phyloP scores from a whole-genome alignment of 805 yeast species.

The Kodamaea restingae region DNA sequence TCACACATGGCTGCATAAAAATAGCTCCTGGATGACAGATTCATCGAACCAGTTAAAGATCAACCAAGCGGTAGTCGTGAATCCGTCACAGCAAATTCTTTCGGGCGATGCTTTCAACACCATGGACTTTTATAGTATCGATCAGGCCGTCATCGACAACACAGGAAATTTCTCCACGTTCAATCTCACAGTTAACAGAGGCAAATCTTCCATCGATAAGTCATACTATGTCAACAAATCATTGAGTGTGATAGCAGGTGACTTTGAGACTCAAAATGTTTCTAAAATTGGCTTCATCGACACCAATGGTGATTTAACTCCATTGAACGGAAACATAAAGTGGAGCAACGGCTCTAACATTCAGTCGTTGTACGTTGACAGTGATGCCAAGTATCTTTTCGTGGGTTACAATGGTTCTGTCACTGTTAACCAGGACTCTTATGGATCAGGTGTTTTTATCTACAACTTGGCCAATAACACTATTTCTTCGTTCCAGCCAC shows the following conservation, averaged over 20 bases:
- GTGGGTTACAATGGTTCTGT: slow-evolving; percentile 45
- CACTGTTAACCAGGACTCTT: slow-evolving; percentile 14
- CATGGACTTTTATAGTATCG: slow-evolving; percentile 27
- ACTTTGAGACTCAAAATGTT: slow-evolving; percentile 32
- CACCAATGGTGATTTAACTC: slow-evolving; percentile 13
- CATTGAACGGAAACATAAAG: slow-evolving; percentile 19
- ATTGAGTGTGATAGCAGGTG: slow-evolving; percentile 57
- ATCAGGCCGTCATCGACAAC: slow-evolving; percentile 24
- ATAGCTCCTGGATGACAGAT: slow-evolving; percentile 29
- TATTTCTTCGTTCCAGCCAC: slow-evolving; percentile 47
- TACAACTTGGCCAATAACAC: slow-evolving; percentile 46
- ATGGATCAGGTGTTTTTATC: slow-evolving; percentile 45
- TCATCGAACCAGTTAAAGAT: slow-evolving; percentile 29
- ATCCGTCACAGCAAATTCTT: slow-evolving; percentile 27
- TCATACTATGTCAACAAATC: slow-evolving; percentile 48
- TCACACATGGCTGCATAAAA: slow-evolving; percentile 40
- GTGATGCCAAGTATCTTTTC: slow-evolving; percentile 31
- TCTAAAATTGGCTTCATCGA: slow-evolving; percentile 30
- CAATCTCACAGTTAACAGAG: slow-evolving; percentile 21
- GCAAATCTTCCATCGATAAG: slow-evolving; percentile 17
- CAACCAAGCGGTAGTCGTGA: slow-evolving; percentile 22
- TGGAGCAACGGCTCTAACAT: slow-evolving; percentile 27
- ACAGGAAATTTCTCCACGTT: slow-evolving; percentile 19
- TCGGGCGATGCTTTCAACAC: slow-evolving; percentile 32
- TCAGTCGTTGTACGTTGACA: slow-evolving; percentile 34